Conservation (phyloP, 345 rosid genomes). For the Citrus mangshanensis region DNA sequence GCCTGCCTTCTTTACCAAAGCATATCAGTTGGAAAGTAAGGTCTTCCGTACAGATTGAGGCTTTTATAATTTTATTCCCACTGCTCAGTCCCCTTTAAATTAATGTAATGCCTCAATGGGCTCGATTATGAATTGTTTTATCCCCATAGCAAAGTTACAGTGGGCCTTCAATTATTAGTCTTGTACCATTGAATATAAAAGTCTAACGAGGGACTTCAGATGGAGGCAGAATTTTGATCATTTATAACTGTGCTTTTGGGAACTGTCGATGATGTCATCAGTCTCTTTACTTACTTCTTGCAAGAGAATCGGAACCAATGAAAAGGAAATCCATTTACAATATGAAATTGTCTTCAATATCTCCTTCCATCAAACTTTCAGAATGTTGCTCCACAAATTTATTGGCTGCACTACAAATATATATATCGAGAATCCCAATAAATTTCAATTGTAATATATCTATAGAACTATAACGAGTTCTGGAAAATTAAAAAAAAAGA, state of each 20-base stretch:
- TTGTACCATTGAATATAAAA: not conserved
- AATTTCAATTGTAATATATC: too few species aligned
- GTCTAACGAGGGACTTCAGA: not conserved
- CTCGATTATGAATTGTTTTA: not conserved
- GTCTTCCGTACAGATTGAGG: constrained; percentile 52
- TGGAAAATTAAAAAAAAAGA: too few species aligned
- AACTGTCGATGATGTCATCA: too few species aligned
- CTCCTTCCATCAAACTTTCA: not conserved
- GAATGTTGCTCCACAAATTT: too few species aligned
- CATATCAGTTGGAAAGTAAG: constrained; percentile 64
- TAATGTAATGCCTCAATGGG: not conserved
- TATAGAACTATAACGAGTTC: too few species aligned
- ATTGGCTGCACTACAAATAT: too few species aligned
- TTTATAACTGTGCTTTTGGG: not conserved
- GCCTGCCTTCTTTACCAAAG: constrained; percentile 87
- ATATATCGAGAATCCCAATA: too few species aligned
- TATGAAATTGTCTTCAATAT: not conserved
- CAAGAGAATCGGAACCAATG: not conserved
- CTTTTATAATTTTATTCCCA: not conserved
- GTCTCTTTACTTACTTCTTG: not conserved
- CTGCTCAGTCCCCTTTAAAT: not conserved
- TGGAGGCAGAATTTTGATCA: too few species aligned
- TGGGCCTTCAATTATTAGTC: not conserved
- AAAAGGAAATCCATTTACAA: not conserved
- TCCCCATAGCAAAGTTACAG: not conserved